A percentile compares a stretch with the other conserved stretches of the same genome.
Evolutionary conservation across 805 yeast genomes (phyloP).

Genomic region (Sugiyamaella americana): DNA sequence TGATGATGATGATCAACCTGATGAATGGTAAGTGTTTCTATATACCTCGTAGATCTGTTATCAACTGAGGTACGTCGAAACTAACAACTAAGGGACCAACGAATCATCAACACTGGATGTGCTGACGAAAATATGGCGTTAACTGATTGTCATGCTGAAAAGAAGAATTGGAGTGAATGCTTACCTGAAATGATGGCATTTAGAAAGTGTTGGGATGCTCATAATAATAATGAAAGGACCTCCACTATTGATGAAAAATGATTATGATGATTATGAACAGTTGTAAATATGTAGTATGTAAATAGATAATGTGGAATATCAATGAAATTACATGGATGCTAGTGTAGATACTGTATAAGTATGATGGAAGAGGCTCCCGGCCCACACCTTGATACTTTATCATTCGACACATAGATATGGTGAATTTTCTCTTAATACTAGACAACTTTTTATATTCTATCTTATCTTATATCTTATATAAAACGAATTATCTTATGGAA

Average conservation of each 20-base stretch:
- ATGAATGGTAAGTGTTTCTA: conserved; percentile 49
- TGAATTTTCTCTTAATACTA: no score
- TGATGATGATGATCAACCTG: conserved; percentile 51
- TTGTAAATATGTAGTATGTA: no score
- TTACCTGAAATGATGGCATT: conserved; percentile 56
- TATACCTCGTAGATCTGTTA: neutral
- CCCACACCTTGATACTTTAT: no score
- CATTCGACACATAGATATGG: no score
- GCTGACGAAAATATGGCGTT: conserved; percentile 62
- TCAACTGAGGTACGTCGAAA: neutral
- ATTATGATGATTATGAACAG: no score
- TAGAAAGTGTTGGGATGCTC: conserved; percentile 54
- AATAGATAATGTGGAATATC: no score
- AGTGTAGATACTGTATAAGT: no score
- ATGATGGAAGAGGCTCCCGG: no score
- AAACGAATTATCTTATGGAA: neutral
- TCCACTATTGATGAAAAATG: conserved; percentile 15
- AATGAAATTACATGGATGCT: no score
- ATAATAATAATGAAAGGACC: conserved; percentile 48
- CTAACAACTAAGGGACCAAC: conserved; percentile 47
- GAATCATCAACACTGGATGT: conserved; percentile 74
- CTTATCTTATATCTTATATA: no score
- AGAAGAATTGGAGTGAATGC: conserved; percentile 76
- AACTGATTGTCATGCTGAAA: conserved; percentile 75
- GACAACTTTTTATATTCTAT: no score